A percentile compares a stretch with the other conserved stretches of the same genome.
These are phyloP conservation scores for Phytophthora rubi DNA, from an alignment of 352 stramenopile genomes.

Conservation along the genomic window DNA sequence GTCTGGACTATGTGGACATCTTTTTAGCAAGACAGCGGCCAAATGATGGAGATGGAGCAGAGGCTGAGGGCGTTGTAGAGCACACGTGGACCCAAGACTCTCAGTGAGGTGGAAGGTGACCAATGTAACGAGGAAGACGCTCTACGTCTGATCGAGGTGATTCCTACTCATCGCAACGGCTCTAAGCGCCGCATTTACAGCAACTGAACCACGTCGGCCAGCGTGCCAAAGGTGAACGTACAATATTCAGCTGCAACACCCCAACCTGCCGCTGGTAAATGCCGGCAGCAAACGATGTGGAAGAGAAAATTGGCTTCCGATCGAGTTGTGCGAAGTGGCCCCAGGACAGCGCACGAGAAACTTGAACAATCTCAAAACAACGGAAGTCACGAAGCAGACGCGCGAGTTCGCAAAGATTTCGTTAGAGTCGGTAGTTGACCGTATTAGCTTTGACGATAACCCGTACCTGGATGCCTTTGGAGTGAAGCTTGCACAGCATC, in stretches of 20 bases:
- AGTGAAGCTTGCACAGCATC: background rate
- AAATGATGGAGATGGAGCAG: conserved; percentile 59
- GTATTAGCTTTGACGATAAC: background rate
- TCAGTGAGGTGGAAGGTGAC: background rate
- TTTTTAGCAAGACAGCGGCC: conserved; percentile 85
- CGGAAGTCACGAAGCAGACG: too few species aligned
- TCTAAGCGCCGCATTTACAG: background rate
- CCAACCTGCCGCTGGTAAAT: background rate
- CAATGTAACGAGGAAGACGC: background rate
- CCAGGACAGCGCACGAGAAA: too few species aligned
- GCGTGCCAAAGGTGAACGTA: background rate
- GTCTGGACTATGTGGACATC: conserved; percentile 60
- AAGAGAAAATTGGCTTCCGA: background rate
- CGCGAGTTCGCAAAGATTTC: background rate
- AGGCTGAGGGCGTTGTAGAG: conserved; percentile 38
- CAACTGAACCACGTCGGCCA: background rate
- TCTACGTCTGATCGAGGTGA: background rate
- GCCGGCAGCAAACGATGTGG: background rate
- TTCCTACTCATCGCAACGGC: background rate
- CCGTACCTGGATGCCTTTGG: background rate
- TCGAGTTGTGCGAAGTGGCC: too few species aligned
- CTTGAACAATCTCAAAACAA: too few species aligned
- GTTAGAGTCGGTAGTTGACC: background rate
- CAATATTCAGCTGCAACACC: background rate
- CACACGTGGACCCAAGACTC: conserved; percentile 3